phyloP scores from a whole-genome alignment of 345 rosid genomes.

The Anacardium occidentale region DNA sequence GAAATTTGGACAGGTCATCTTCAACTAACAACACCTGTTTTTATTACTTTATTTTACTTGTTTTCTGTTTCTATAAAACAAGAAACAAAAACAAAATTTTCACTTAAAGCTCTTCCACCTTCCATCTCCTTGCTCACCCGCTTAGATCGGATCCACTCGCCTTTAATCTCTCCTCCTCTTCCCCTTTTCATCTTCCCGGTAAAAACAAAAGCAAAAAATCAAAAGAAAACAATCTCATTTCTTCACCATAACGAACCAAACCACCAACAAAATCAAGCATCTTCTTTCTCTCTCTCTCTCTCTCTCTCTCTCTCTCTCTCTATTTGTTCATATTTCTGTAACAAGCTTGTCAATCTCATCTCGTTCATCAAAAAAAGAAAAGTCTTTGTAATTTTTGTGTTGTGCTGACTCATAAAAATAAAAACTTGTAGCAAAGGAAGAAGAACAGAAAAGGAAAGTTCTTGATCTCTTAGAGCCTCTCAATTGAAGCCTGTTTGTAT shows the following conservation, averaged over 20 bases:
- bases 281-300: background rate
- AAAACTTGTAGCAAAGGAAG: background rate
- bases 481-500: background rate
- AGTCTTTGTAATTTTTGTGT: background rate
- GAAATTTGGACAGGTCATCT: conserved; percentile 14
- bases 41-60: background rate
- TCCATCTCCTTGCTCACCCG: conserved; percentile 40
- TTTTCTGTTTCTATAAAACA: background rate
- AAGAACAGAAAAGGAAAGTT: background rate
- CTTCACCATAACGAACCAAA: conserved; percentile 8
- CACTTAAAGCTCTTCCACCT: conserved; percentile 9
- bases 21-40: background rate
- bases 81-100: background rate
- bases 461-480: background rate
- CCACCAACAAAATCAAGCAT: background rate
- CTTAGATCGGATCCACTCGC: conserved; percentile 52
- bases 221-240: background rate
- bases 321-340: background rate
- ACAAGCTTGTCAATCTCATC: background rate
- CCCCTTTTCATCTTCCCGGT: conserved; percentile 28
- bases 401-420: background rate
- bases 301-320: background rate
- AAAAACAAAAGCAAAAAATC: background rate
- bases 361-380: background rate
- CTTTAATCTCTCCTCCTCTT: conserved; percentile 14